Conservation (phyloP, 2,329 filamentous ascomycete species). For the Fusarium sp. region DNA sequence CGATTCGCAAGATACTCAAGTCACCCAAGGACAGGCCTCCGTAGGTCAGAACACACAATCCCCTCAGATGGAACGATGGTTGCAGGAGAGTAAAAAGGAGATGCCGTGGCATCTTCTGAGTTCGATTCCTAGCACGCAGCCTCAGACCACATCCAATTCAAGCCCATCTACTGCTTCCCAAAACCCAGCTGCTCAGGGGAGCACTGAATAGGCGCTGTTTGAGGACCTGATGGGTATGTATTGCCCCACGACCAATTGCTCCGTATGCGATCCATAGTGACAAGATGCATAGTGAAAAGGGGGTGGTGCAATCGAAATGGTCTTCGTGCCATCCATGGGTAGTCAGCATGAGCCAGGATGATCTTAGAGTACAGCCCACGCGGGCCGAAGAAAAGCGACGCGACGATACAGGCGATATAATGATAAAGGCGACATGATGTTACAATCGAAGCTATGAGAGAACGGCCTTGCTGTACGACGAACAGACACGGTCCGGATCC, state of each 20-base stretch:
- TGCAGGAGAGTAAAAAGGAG: too few relatives aligned
- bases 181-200: too few relatives aligned
- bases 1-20: too few relatives aligned
- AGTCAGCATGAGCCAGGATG: neutral
- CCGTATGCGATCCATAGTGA: neutral
- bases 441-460: neutral
- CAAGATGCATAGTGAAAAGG: rapidly evolving
- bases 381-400: neutral
- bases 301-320: rapidly evolving
- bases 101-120: too few relatives aligned
- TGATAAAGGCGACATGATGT: neutral
- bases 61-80: too few relatives aligned
- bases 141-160: too few relatives aligned
- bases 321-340: neutral
- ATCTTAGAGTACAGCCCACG: neutral
- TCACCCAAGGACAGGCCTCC: too few relatives aligned
- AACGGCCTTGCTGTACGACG: neutral
- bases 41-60: too few relatives aligned
- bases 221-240: neutral
- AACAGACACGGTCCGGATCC: rapidly evolving
- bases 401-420: neutral
- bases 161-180: too few relatives aligned
- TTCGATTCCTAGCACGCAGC: too few relatives aligned
- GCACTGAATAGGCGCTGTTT: too few relatives aligned
- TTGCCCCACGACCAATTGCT: rapidly evolving